Percentiles rank a stretch among this genome's conserved stretches.
phyloP scores from a whole-genome alignment of 352 stramenopile genomes.

The Phytophthora brassicae region DNA sequence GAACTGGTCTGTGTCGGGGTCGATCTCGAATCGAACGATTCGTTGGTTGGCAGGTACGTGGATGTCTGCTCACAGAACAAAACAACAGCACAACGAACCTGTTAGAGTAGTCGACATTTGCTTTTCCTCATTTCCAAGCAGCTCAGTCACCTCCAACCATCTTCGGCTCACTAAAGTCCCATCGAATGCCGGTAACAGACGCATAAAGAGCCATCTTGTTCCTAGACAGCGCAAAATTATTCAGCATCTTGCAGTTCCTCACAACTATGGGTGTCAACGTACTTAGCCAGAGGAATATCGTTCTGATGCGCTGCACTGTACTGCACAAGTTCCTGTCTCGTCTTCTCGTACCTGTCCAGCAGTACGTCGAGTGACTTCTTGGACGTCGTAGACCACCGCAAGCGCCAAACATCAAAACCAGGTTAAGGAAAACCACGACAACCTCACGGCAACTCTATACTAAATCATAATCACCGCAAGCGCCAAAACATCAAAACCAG shows the following conservation, averaged over 20 bases:
- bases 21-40: slow-evolving; percentile 62
- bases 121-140: neutral
- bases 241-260: neutral
- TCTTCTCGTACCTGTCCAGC: slow-evolving; percentile 70
- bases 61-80: slow-evolving; percentile 44
- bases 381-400: slow-evolving; percentile 39
- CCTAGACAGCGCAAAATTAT: slow-evolving; percentile 26
- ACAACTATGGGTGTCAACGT: slow-evolving; percentile 1
- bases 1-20: slow-evolving; percentile 55
- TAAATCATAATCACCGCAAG: slow-evolving; percentile 7
- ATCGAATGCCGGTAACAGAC: slow-evolving; percentile 78
- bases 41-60: slow-evolving; percentile 57
- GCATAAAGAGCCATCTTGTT: slow-evolving; percentile 81
- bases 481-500: slow-evolving; percentile 4
- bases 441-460: neutral
- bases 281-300: slow-evolving; percentile 76
- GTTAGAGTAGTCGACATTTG: neutral
- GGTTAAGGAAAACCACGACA: slow-evolving; percentile 29
- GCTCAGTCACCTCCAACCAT: slow-evolving; percentile 45
- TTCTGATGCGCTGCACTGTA: slow-evolving; percentile 65
- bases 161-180: slow-evolving; percentile 57
- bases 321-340: slow-evolving; percentile 56
- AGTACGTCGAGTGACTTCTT: slow-evolving; percentile 63
- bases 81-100: neutral
- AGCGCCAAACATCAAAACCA: slow-evolving; percentile 5